phyloP scores from a whole-genome alignment of 78 protist species.

The Andalucia godoyi region DNA sequence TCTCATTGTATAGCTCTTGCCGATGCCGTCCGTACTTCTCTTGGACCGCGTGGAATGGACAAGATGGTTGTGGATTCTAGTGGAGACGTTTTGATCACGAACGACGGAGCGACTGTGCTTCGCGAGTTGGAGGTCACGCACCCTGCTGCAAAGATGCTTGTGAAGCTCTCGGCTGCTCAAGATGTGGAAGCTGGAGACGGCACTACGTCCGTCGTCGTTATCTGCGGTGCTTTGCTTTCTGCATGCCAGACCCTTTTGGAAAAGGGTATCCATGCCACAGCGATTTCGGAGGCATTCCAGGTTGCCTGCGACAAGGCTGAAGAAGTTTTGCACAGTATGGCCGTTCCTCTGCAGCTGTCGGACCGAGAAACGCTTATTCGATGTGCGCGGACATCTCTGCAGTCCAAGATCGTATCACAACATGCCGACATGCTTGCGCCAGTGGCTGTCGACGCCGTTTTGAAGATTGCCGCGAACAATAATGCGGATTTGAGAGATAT shows the following conservation, averaged over 20 bases:
- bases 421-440: conserved; percentile 84
- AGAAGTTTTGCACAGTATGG: conserved; percentile 46
- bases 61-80: conserved; percentile 77
- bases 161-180: conserved; percentile 94
- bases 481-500: conserved; percentile 51
- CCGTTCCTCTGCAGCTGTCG: conserved; percentile 68
- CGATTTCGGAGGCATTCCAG: conserved; percentile 70
- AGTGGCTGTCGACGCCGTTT: conserved; percentile 97
- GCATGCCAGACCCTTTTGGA: conserved; percentile 22
- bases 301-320: conserved; percentile 54
- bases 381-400: conserved; percentile 91
- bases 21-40: conserved; percentile 89
- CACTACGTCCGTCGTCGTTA: conserved; percentile 97
- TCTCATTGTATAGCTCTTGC: conserved; percentile 81
- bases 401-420: conserved; percentile 94
- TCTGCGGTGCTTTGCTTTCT: conserved; percentile 81
- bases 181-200: conserved; percentile 99
- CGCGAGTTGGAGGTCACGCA: conserved; percentile 73
- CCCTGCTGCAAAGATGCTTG: conserved; percentile 96
- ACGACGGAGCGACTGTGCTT: conserved; percentile 99
- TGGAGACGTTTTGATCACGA: conserved; percentile 94
- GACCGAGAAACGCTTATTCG: conserved; percentile 78
- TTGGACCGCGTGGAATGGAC: conserved; percentile 99
- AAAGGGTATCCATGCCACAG: conserved; percentile 86
- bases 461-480: conserved; percentile 13